A percentile compares a stretch with the other conserved stretches of the same genome.
These are phyloP conservation scores for Russula brevipes DNA, from an alignment of 768 basidiomycete genomes.

Conservation along the genomic window DNA sequence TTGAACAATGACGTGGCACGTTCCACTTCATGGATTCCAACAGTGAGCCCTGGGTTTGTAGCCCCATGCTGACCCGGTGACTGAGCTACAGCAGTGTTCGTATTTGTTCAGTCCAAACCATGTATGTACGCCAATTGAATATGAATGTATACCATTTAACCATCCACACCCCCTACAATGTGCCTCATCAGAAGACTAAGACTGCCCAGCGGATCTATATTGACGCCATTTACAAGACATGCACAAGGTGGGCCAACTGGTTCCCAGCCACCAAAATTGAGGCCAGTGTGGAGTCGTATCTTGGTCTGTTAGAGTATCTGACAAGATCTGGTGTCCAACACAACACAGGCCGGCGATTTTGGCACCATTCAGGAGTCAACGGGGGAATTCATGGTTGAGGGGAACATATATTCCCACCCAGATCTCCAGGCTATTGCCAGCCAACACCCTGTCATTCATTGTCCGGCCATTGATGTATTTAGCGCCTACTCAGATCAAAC, in stretches of 20 bases:
- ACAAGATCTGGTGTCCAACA: background rate
- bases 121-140: too few species aligned
- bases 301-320: background rate
- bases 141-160: too few species aligned
- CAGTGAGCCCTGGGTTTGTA: too few species aligned
- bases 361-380: slow-evolving; percentile 3
- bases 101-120: too few species aligned
- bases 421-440: background rate
- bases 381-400: slow-evolving; percentile 4
- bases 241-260: slow-evolving; percentile 9
- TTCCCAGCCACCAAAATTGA: background rate
- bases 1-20: too few species aligned
- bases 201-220: slow-evolving; percentile 8
- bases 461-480: background rate
- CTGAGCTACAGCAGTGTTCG: too few species aligned
- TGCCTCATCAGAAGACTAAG: background rate
- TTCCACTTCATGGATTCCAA: too few species aligned
- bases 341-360: slow-evolving; percentile 10
- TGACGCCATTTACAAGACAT: slow-evolving; percentile 4
- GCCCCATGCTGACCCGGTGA: too few species aligned
- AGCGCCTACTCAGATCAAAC: slow-evolving; percentile 4
- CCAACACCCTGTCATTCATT: background rate
- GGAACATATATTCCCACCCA: slow-evolving; percentile 5
- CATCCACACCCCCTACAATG: background rate
- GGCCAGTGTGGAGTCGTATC: background rate